A percentile compares a stretch with the other conserved stretches of the same genome.
Conservation (phyloP, 2,329 filamentous ascomycete genomes). For the Diaporthe amygdali region DNA sequence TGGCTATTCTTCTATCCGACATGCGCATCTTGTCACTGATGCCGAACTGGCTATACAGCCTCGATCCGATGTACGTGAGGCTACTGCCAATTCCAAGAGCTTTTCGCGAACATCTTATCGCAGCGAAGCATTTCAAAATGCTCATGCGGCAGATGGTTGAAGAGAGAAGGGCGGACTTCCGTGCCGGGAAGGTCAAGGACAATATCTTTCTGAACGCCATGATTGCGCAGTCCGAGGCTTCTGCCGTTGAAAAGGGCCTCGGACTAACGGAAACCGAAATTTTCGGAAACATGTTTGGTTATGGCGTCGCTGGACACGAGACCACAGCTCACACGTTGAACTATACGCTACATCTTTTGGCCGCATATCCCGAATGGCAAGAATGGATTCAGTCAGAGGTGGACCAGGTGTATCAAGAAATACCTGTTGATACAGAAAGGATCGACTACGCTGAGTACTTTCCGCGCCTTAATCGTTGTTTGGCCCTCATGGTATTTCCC, state of each 20-base stretch:
- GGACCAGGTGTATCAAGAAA: background rate
- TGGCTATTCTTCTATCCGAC: background rate
- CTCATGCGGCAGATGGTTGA: conserved; percentile 5
- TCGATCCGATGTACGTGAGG: background rate
- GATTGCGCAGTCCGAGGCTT: background rate
- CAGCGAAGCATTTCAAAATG: background rate
- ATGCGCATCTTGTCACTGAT: background rate
- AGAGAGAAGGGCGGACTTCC: background rate
- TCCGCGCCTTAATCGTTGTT: conserved; percentile 13
- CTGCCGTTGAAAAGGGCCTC: background rate
- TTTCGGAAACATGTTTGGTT: background rate
- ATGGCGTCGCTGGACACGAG: conserved; percentile 4
- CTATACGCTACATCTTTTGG: background rate
- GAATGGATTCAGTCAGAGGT: conserved; percentile 1
- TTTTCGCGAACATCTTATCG: background rate
- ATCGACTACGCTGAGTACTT: conserved; percentile 9
- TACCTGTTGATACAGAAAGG: background rate
- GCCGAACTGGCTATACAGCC: background rate
- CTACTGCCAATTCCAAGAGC: background rate
- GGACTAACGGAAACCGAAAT: background rate
- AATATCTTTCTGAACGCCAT: background rate
- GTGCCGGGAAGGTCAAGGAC: background rate
- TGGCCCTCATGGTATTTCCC: conserved; percentile 11
- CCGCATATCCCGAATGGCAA: background rate
- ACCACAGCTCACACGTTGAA: conserved; percentile 9